Evolutionary conservation across 345 rosid species (phyloP).

Genomic region (Salix koriyanagi): DNA sequence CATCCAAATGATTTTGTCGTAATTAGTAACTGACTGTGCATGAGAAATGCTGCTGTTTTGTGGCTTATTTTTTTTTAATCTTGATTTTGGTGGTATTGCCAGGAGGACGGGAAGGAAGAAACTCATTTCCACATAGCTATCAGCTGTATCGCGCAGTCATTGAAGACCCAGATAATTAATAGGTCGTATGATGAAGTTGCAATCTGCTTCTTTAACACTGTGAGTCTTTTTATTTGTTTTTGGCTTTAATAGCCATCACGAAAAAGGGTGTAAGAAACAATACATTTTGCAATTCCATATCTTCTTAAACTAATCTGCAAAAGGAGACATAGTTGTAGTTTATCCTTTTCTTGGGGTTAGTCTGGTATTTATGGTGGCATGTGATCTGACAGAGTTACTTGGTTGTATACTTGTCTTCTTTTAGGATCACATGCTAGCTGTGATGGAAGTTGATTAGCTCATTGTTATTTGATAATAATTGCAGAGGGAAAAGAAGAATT

Average conservation of each 20-base stretch:
- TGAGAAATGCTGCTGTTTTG: neutral
- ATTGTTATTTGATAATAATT: slow-evolving; percentile 18
- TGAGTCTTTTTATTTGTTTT: slow-evolving; percentile 25
- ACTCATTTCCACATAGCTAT: slow-evolving; percentile 67
- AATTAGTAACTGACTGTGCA: too few relatives aligned
- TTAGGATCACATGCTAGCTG: neutral
- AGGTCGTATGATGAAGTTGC: slow-evolving; percentile 83
- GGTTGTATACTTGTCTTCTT: neutral
- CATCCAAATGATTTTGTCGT: too few relatives aligned
- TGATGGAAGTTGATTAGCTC: neutral
- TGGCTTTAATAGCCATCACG: too few relatives aligned
- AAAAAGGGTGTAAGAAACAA: too few relatives aligned
- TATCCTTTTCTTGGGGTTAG: neutral
- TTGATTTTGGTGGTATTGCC: slow-evolving; percentile 21
- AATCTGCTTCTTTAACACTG: slow-evolving; percentile 87
- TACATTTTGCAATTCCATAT: too few relatives aligned
- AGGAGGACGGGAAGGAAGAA: slow-evolving; percentile 61
- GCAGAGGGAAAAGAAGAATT: slow-evolving; percentile 89
- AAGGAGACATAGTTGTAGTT: neutral
- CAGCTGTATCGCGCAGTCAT: slow-evolving; percentile 62
- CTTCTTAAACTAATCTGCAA: too few relatives aligned
- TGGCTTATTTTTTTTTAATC: neutral
- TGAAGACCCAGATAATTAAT: slow-evolving; percentile 78
- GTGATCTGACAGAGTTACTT: neutral
- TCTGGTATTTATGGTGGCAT: neutral